A percentile compares a stretch with the other conserved stretches of the same genome.
Conservation (phyloP, 805 yeast species). For the Barnettozyma sp. region DNA sequence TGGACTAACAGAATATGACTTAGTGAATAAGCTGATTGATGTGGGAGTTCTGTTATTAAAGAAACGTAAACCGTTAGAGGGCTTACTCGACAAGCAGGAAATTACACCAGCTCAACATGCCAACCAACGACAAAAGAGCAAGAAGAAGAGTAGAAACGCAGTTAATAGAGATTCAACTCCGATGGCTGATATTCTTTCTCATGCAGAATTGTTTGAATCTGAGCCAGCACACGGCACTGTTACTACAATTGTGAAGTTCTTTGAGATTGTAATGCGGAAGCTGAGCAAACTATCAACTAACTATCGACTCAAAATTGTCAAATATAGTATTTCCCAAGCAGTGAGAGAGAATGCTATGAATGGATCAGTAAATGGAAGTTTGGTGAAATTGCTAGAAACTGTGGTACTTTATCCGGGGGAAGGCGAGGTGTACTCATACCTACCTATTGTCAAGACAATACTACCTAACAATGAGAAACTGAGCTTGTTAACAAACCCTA, state of each 20-base stretch:
- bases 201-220: conserved; percentile 46
- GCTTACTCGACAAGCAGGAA: conserved; percentile 24
- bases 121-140: conserved; percentile 17
- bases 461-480: conserved; percentile 43
- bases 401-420: conserved; percentile 64
- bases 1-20: conserved; percentile 41
- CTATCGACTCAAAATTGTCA: conserved; percentile 52
- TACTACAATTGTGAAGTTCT: conserved; percentile 33
- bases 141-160: conserved; percentile 37
- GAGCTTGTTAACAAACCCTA: conserved; percentile 63
- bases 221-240: conserved; percentile 34
- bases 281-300: conserved; percentile 50
- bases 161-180: conserved; percentile 41
- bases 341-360: conserved; percentile 25
- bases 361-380: conserved; percentile 24
- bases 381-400: conserved; percentile 39
- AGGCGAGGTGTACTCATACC: conserved; percentile 50
- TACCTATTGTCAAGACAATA: conserved; percentile 61
- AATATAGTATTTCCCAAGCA: conserved; percentile 35
- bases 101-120: conserved; percentile 27
- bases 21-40: conserved; percentile 51
- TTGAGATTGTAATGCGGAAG: conserved; percentile 40
- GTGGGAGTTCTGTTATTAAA: conserved; percentile 39
- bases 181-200: conserved; percentile 62
- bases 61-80: conserved; percentile 27